Percentiles rank a stretch among this genome's conserved stretches.
phyloP scores from a whole-genome alignment of 257 asterid species.

The Apocynum venetum region DNA sequence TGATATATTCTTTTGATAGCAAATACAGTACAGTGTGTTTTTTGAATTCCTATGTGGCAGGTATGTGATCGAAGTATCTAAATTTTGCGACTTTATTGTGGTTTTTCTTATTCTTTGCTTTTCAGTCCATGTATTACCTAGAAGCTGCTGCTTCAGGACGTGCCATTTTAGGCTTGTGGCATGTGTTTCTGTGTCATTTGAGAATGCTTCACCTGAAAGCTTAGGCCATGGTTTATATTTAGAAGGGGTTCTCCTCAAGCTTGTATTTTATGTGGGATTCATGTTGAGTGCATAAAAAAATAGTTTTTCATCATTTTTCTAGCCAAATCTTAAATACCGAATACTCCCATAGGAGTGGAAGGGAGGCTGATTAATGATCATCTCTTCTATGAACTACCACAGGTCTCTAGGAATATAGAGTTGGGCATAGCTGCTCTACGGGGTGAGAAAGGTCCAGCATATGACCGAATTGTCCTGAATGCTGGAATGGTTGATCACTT shows the following conservation, averaged over 20 bases:
- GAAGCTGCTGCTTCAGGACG: neutral
- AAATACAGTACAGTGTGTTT: neutral
- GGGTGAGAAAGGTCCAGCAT: slow-evolving; percentile 87
- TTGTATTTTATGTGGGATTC: neutral
- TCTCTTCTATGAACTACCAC: slow-evolving; percentile 9
- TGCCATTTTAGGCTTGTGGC: neutral
- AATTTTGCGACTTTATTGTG: neutral
- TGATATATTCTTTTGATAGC: neutral
- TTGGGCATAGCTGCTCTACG: slow-evolving; percentile 82
- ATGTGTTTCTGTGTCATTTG: too few relatives aligned
- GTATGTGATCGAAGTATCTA: neutral
- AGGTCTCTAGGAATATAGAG: slow-evolving; percentile 78
- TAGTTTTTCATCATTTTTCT: neutral
- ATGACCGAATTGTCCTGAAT: slow-evolving; percentile 77
- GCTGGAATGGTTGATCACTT: slow-evolving; percentile 95
- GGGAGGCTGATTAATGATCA: slow-evolving; percentile 1
- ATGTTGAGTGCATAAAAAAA: neutral
- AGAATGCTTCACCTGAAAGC: neutral
- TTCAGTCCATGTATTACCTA: neutral
- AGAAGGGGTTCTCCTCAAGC: neutral
- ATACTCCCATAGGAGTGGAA: neutral
- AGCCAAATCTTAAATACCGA: neutral
- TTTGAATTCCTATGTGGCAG: neutral
- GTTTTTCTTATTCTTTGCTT: neutral
- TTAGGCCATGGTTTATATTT: neutral